Conservation (phyloP, 805 yeast species). For the Candida odintsovae region DNA sequence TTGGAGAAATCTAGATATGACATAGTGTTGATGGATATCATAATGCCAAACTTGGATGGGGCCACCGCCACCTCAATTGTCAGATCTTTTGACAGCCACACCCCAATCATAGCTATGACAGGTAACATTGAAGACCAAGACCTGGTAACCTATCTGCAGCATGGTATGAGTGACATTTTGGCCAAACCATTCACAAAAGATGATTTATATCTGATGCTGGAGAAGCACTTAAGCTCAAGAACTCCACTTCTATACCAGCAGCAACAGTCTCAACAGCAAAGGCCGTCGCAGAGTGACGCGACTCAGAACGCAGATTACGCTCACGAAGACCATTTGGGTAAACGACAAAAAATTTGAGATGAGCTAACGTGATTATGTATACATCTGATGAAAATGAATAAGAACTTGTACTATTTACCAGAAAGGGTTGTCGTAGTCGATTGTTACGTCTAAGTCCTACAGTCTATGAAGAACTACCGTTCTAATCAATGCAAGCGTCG, state of each 20-base stretch:
- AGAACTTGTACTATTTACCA: no score
- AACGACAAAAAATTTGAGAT: conserved; percentile 18
- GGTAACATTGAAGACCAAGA: conserved; percentile 84
- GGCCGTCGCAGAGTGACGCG: background rate
- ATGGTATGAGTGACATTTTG: conserved; percentile 88
- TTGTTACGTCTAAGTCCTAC: no score
- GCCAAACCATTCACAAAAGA: conserved; percentile 93
- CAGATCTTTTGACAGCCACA: conserved; percentile 72
- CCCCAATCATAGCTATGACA: conserved; percentile 94
- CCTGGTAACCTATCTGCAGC: conserved; percentile 69
- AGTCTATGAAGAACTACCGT: no score
- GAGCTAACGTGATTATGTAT: background rate
- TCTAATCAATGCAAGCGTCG: no score
- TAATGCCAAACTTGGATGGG: conserved; percentile 85
- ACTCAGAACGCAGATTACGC: background rate
- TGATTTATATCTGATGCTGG: conserved; percentile 71
- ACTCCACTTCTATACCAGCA: conserved; percentile 28
- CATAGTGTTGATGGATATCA: conserved; percentile 79
- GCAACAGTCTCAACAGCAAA: background rate
- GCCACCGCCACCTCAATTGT: conserved; percentile 89
- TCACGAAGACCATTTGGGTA: conserved; percentile 17
- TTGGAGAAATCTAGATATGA: conserved; percentile 69
- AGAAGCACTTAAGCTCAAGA: conserved; percentile 59
- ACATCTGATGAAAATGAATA: background rate
- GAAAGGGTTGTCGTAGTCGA: background rate